Evolutionary conservation across 495 filamentous ascomycete genomes (phyloP).

Genomic region (Xylona heveae): DNA sequence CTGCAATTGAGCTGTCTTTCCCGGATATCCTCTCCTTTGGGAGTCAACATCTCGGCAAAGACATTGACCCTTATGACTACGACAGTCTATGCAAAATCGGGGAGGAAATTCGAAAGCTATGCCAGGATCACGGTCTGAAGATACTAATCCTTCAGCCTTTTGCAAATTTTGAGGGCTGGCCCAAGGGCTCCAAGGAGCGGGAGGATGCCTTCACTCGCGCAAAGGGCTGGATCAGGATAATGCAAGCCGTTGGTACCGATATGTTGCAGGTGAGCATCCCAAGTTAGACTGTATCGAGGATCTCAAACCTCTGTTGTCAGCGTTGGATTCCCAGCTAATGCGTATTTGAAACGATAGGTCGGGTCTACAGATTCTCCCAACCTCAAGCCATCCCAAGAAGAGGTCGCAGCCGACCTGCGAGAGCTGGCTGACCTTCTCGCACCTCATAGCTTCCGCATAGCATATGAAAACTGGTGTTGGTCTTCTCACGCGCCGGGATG

Average conservation of each 20-base stretch:
- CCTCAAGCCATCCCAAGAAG: conserved; percentile 23
- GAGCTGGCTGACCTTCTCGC: conserved; percentile 43
- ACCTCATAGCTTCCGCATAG: conserved; percentile 31
- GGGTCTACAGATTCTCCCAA: conserved; percentile 45
- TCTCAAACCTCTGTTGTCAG: neutral
- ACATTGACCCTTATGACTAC: conserved; percentile 33
- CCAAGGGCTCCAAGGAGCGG: conserved; percentile 28
- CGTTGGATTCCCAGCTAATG: neutral
- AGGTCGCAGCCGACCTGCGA: conserved; percentile 37
- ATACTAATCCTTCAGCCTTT: conserved; percentile 68
- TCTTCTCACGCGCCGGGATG: conserved; percentile 47
- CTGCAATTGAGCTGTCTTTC: conserved; percentile 53
- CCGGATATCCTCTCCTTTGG: conserved; percentile 52
- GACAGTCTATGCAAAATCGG: conserved; percentile 27
- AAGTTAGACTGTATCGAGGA: too few species aligned
- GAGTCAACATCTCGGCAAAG: conserved; percentile 21
- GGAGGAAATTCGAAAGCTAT: conserved; percentile 27
- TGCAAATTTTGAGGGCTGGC: conserved; percentile 64
- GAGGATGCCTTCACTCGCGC: conserved; percentile 45
- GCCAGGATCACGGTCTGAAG: conserved; percentile 26
- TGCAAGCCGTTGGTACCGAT: conserved; percentile 47
- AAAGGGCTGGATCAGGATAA: conserved; percentile 48
- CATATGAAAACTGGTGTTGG: conserved; percentile 82
- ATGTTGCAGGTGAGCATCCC: conserved; percentile 38
- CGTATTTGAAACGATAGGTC: conserved; percentile 19